A percentile compares a stretch with the other conserved stretches of the same genome.
phyloP scores from a whole-genome alignment of 176 grass and related monocot genomes.

The Paspalum vaginatum region DNA sequence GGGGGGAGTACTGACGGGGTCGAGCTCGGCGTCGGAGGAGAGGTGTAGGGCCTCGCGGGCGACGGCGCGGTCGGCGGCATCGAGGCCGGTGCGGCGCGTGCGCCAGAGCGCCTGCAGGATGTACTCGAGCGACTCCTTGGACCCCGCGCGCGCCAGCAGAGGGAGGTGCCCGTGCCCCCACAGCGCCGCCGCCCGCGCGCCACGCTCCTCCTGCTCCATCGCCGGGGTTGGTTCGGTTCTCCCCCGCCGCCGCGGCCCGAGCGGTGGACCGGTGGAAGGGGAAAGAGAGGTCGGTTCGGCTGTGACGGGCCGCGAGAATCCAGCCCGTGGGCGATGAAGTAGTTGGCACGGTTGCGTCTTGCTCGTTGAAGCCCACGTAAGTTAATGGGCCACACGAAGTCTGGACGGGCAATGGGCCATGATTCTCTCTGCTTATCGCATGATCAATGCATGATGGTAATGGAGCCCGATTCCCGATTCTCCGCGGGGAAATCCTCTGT shows the following conservation, averaged over 20 bases:
- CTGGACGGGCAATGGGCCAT: not conserved
- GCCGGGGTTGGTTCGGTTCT: conserved; percentile 38
- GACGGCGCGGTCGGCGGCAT: conserved; percentile 80
- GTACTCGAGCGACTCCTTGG: conserved; percentile 93
- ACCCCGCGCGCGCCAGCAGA: conserved; percentile 65
- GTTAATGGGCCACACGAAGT: not conserved
- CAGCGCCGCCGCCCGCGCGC: conserved; percentile 32
- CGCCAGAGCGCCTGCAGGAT: conserved; percentile 94
- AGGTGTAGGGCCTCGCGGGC: conserved; percentile 78
- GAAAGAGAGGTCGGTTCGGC: not conserved
- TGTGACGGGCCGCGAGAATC: not conserved
- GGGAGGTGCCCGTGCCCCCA: conserved; percentile 76
- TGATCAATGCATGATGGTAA: too few relatives aligned
- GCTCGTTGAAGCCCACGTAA: not conserved
- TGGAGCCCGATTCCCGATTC: too few relatives aligned
- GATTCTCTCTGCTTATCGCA: not conserved
- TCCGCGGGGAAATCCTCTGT: too few relatives aligned
- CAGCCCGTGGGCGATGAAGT: not conserved
- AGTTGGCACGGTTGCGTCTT: not conserved
- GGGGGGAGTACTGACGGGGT: conserved; percentile 46
- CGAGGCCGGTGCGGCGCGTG: conserved; percentile 85
- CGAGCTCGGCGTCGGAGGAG: conserved; percentile 70
- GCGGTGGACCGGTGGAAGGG: not conserved
- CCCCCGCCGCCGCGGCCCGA: conserved; percentile 45
- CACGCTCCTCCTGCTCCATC: conserved; percentile 26